Conservation (phyloP, 805 yeast species). For the Wickerhamomyces xylosicus region DNA sequence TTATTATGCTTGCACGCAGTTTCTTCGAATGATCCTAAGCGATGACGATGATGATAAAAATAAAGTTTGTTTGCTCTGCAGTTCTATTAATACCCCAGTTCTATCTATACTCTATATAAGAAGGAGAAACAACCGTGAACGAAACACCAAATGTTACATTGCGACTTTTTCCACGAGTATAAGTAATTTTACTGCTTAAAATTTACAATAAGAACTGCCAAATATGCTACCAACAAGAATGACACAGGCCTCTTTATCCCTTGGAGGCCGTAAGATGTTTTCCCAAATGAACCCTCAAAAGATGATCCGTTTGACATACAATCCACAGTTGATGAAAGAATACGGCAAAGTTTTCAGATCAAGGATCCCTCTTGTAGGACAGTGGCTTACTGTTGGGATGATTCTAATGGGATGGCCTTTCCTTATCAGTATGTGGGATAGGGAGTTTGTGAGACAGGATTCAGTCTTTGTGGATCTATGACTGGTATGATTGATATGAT, state of each 20-base stretch:
- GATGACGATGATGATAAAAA: too few relatives aligned
- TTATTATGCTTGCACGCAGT: too few relatives aligned
- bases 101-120: too few relatives aligned
- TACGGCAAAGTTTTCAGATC: background rate
- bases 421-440: background rate
- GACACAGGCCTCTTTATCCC: background rate
- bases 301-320: background rate
- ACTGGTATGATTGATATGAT: too few relatives aligned
- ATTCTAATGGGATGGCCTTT: background rate
- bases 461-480: background rate
- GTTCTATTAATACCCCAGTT: too few relatives aligned
- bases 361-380: background rate
- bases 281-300: background rate
- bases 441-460: background rate
- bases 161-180: too few relatives aligned
- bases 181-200: too few relatives aligned
- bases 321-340: background rate
- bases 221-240: background rate
- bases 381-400: background rate
- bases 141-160: too few relatives aligned
- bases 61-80: too few relatives aligned
- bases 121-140: too few relatives aligned
- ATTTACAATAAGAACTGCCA: too few relatives aligned
- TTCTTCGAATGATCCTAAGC: too few relatives aligned
- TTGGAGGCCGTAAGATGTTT: background rate